Percentiles rank a stretch among this genome's conserved stretches.
phyloP scores from a whole-genome alignment of 352 stramenopile genomes.

The Plasmopara viticola region DNA sequence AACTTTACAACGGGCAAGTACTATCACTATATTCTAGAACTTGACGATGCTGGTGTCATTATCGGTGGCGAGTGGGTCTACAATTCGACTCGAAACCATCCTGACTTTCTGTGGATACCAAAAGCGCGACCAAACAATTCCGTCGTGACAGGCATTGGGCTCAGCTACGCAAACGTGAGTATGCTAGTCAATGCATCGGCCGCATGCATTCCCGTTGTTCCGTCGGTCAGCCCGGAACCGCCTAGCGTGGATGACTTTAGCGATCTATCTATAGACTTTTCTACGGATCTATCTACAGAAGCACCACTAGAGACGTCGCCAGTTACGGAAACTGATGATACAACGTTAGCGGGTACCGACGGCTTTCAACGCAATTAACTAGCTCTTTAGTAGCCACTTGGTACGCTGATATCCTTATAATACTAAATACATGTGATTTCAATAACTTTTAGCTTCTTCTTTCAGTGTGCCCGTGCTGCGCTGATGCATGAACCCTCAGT shows the following conservation, averaged over 20 bases:
- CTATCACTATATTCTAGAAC: constrained; percentile 38
- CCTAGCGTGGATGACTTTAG: constrained; percentile 1
- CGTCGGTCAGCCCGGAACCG: background rate
- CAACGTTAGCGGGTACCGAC: background rate
- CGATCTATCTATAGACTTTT: background rate
- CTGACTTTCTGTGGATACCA: constrained; percentile 35
- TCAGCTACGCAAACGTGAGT: constrained; percentile 19
- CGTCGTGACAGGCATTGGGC: constrained; percentile 14
- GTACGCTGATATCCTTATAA: too few species aligned
- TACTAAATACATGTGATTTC: too few species aligned
- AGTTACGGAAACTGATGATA: background rate
- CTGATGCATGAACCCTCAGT: too few species aligned
- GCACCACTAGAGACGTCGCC: background rate
- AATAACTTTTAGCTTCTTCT: too few species aligned
- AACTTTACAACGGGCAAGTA: constrained; percentile 20
- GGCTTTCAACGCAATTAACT: too few species aligned
- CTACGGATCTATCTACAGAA: background rate
- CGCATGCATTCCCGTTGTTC: background rate
- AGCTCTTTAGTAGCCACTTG: too few species aligned
- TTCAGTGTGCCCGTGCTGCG: too few species aligned
- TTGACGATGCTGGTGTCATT: constrained; percentile 27
- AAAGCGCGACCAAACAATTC: constrained; percentile 19
- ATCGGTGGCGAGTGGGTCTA: constrained; percentile 38
- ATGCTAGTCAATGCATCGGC: constrained; percentile 15
- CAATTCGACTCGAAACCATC: constrained; percentile 26